These are phyloP conservation scores for Boletus coccyginus DNA, from an alignment of 768 basidiomycete species.

Conservation along the genomic window DNA sequence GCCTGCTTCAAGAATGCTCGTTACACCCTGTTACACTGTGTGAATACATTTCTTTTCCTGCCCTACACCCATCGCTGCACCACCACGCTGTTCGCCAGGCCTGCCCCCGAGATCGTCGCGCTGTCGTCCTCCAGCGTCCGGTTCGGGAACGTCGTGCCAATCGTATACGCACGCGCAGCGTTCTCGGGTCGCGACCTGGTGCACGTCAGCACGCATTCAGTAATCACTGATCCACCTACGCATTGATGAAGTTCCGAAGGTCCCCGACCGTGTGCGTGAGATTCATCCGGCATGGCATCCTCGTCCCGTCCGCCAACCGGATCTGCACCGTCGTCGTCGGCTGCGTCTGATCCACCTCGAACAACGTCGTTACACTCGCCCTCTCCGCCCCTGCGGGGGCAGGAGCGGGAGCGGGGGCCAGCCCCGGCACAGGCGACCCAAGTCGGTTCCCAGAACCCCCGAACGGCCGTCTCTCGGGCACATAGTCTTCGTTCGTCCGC, in stretches of 20 bases:
- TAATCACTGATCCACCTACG: constrained; percentile 49
- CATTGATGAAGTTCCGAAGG: constrained; percentile 83
- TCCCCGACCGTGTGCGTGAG: constrained; percentile 85
- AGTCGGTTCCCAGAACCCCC: constrained; percentile 76
- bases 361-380: constrained; percentile 47
- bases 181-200: constrained; percentile 71
- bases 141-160: constrained; percentile 89
- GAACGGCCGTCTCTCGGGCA: constrained; percentile 59
- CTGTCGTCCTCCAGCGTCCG: constrained; percentile 61
- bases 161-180: constrained; percentile 59
- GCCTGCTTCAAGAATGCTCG: constrained; percentile 90
- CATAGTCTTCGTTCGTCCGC: constrained; percentile 69
- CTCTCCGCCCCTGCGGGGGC: constrained; percentile 20
- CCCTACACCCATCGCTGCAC: constrained; percentile 71
- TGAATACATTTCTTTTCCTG: constrained; percentile 15
- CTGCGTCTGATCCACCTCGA: constrained; percentile 77
- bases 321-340: constrained; percentile 92
- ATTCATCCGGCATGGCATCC: constrained; percentile 86
- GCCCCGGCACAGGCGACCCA: constrained; percentile 67
- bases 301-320: constrained; percentile 83
- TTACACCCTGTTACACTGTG: neutral
- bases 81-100: constrained; percentile 77
- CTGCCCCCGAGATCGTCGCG: constrained; percentile 69
- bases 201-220: neutral
- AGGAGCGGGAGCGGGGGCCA: constrained; percentile 44